Conservation (phyloP, 805 yeast species). For the Candida silvatica region DNA sequence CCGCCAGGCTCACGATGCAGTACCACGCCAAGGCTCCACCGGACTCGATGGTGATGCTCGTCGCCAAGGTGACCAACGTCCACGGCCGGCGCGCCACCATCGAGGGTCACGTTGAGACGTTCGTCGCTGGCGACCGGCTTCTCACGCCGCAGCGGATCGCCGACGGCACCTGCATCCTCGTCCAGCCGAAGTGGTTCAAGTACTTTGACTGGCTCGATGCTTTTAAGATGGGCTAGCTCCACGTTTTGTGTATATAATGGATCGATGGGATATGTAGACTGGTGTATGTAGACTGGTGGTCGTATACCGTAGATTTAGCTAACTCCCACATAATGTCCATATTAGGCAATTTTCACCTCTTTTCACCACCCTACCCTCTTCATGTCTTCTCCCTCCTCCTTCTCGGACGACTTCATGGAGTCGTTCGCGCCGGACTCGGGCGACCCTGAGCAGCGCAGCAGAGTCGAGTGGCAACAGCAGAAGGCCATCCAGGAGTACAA, state of each 20-base stretch:
- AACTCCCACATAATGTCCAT: too few species aligned
- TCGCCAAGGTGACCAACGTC: slow-evolving; percentile 53
- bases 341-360: too few species aligned
- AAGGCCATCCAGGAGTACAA: slow-evolving; percentile 22
- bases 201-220: slow-evolving; percentile 45
- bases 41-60: slow-evolving; percentile 53
- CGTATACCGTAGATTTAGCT: too few species aligned
- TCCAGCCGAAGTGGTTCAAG: slow-evolving; percentile 86
- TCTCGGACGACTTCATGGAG: slow-evolving; percentile 3
- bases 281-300: neutral
- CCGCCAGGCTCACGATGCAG: slow-evolving; percentile 64
- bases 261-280: neutral
- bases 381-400: neutral
- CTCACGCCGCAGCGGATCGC: slow-evolving; percentile 29
- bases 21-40: slow-evolving; percentile 57
- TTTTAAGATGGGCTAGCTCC: neutral
- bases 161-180: slow-evolving; percentile 58
- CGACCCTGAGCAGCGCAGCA: neutral
- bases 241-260: neutral
- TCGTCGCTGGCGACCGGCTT: slow-evolving; percentile 23
- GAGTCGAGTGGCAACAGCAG: slow-evolving; percentile 11
- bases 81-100: slow-evolving; percentile 82
- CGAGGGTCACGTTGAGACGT: slow-evolving; percentile 52
- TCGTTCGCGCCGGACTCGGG: slow-evolving; percentile 1
- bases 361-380: neutral